phyloP scores from a whole-genome alignment of 2,329 filamentous ascomycete species.

The Harringtonia lauricola region DNA sequence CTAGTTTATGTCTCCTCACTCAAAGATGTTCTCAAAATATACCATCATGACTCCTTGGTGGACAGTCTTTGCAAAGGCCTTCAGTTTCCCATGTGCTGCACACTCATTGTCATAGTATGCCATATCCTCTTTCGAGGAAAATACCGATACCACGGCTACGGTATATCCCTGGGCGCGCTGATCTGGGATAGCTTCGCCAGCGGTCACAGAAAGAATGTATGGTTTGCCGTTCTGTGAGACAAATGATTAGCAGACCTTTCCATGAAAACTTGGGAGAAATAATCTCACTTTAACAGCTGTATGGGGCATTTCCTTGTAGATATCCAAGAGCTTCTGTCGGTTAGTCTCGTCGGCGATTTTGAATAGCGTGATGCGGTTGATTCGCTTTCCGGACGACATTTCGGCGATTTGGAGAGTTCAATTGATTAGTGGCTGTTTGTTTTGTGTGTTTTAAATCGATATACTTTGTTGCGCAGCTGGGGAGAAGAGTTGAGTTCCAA shows the following conservation, averaged over 20 bases:
- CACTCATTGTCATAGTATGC: conserved; percentile 45
- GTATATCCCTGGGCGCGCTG: conserved; percentile 48
- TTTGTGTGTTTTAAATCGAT: no score
- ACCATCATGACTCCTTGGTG: conserved; percentile 37
- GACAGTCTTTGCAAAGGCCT: conserved; percentile 18
- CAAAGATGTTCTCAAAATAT: conserved; percentile 27
- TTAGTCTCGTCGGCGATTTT: conserved; percentile 23
- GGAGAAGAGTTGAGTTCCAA: no score
- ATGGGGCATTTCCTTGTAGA: conserved; percentile 21
- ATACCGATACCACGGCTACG: conserved; percentile 42
- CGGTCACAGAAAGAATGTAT: conserved; percentile 43
- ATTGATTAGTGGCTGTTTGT: no score
- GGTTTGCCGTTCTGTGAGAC: conserved; percentile 43
- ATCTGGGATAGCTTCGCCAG: conserved; percentile 37
- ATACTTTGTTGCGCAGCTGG: no score
- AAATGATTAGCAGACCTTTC: not conserved
- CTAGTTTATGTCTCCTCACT: not conserved
- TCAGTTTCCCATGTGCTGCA: conserved; percentile 20
- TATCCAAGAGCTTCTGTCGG: conserved; percentile 17
- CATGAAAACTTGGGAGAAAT: not conserved
- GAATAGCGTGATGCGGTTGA: conserved; percentile 25
- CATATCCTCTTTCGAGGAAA: conserved; percentile 47
- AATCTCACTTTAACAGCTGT: conserved; percentile 20
- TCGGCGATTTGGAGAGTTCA: no score
- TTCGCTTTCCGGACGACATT: not conserved